A percentile compares a stretch with the other conserved stretches of the same genome.
These are phyloP conservation scores for Syzygium malaccense DNA, from an alignment of 441 rosid genomes.

Conservation along the genomic window DNA sequence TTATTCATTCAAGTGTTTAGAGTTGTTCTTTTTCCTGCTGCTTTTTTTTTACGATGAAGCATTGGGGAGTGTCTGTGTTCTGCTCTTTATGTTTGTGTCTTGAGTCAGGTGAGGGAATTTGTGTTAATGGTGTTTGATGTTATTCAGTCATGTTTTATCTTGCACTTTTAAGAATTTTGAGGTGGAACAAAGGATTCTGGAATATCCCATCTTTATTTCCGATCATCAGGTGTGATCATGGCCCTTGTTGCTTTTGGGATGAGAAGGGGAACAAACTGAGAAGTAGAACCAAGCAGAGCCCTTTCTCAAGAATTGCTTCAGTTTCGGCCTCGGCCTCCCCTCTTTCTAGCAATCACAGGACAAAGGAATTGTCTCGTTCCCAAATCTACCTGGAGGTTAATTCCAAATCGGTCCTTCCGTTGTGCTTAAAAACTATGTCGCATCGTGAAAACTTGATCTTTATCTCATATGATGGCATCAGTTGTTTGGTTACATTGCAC, in stretches of 20 bases:
- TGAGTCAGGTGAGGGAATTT: not conserved
- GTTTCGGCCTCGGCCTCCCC: slow-evolving; percentile 59
- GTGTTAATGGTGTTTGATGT: not conserved
- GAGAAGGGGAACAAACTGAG: slow-evolving; percentile 5
- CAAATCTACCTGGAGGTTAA: slow-evolving; percentile 71
- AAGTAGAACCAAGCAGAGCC: slow-evolving; percentile 36
- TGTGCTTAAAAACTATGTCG: not conserved
- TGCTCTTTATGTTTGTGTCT: not conserved
- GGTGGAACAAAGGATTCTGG: not conserved
- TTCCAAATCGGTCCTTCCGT: not conserved
- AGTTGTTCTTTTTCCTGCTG: not conserved
- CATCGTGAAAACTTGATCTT: not conserved
- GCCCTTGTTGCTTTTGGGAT: slow-evolving; percentile 26
- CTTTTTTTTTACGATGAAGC: not conserved
- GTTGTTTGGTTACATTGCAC: not conserved
- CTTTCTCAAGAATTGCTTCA: slow-evolving; percentile 29
- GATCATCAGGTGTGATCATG: slow-evolving; percentile 59
- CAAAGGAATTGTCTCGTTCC: slow-evolving; percentile 45
- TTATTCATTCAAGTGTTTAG: not conserved
- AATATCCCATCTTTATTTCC: not conserved
- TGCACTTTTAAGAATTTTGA: not conserved
- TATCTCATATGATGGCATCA: not conserved
- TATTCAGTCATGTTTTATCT: not conserved
- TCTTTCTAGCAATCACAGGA: slow-evolving; percentile 49
- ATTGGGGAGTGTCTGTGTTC: not conserved